Conservation (phyloP, 2,329 filamentous ascomycete genomes). For the Ophiostoma sp. region DNA sequence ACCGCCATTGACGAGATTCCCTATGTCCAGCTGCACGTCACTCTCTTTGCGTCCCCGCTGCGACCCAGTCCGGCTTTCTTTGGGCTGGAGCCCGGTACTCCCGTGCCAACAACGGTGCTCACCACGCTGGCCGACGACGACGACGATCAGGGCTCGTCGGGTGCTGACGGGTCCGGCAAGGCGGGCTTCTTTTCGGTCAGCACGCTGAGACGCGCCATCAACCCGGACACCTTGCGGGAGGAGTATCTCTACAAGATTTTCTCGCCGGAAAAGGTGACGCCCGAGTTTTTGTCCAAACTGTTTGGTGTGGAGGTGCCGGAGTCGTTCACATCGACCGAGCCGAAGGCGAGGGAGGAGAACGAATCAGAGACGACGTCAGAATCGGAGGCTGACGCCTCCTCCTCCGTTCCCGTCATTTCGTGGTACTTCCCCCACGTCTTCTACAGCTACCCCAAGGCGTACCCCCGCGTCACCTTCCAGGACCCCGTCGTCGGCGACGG, state of each 20-base stretch:
- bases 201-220: constrained; percentile 63
- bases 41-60: constrained; percentile 77
- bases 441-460: constrained; percentile 80
- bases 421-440: constrained; percentile 80
- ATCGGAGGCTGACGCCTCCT: background rate
- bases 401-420: constrained; percentile 55
- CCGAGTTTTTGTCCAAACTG: constrained; percentile 54
- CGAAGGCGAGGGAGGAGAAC: background rate
- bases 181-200: constrained; percentile 85
- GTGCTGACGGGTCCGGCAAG: constrained; percentile 63
- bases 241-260: constrained; percentile 69
- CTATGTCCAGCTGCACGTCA: constrained; percentile 85
- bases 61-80: constrained; percentile 74
- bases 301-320: constrained; percentile 52
- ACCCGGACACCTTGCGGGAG: constrained; percentile 54
- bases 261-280: constrained; percentile 54
- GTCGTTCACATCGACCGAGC: constrained; percentile 35
- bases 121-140: constrained; percentile 73
- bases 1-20: constrained; percentile 73
- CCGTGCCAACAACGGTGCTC: constrained; percentile 72
- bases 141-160: constrained; percentile 43
- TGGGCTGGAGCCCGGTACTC: constrained; percentile 56
- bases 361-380: too few species aligned
- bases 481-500: constrained; percentile 67
- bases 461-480: constrained; percentile 86